Base-by-base conservation (phyloP, 148 eudicot species). In the Rhododendron mucronatum region DNA sequence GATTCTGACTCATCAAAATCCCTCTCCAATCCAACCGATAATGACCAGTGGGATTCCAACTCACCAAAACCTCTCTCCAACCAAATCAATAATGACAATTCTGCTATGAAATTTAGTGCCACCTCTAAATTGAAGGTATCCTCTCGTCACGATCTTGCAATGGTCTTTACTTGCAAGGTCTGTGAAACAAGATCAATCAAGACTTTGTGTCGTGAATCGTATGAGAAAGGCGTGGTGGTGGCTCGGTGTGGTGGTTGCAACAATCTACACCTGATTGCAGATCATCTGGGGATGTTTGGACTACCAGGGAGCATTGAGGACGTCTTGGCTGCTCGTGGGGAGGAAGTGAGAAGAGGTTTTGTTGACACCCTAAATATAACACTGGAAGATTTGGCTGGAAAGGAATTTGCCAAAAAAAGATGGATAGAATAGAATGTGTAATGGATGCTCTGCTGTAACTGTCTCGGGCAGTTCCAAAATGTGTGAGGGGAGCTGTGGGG, bases 151-250 rank as follows among this genome's bases (percentile, higher is more conserved):
- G 96, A 96, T 88, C 96, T 96, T 80, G 98, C 93, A 77, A 91
- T 95, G 93, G 81, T 95, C 67, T 96, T 91, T 84, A 96, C 99
- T 18, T 96, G 98, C 92, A 94, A 89, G 83, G 96, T 93, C 9
- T 95, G 99, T 75, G 95, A 96, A 14, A 92, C 96, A 15, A 92
- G 99, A 87, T 92, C 95, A 5, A 75, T 93, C 87, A 96, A 96
- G 91, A 94, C 94, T 6, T 86, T 93, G 82, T 92, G 94, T 65
- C 96, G 95, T 21, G 93, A 95, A 44, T 96, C 97, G 15, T 96
- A 96, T 71, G 99, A 96, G 75, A 94, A 92, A 78, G 98, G 99
- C 3, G 93, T 96, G 50, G 99, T 95, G 47, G 94, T 95, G 84
- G 99, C 93, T 23, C 92, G 96, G 23, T 96, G 99, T 69, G 93